Evolutionary conservation across 2,329 filamentous ascomycete genomes (phyloP).

Genomic region (Penicillium sp.): DNA sequence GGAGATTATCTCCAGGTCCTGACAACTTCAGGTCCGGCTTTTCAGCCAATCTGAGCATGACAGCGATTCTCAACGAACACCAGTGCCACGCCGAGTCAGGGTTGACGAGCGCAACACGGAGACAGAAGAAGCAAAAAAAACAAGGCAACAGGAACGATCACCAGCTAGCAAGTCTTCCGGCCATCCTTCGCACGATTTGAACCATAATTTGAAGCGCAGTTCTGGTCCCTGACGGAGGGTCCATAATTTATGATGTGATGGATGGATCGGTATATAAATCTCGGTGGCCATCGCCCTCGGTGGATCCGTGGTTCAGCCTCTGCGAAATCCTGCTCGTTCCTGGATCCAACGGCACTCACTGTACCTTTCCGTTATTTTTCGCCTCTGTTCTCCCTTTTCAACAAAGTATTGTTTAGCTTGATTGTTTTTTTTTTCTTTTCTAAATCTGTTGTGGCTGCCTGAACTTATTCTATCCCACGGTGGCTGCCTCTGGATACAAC

Average conservation of each 20-base stretch:
- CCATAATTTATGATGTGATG: conserved; percentile 3
- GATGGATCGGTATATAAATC: conserved; percentile 14
- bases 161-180: background rate
- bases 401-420: background rate
- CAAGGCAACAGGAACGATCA: conserved; percentile 9
- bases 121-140: conserved; percentile 11
- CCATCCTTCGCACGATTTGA: background rate
- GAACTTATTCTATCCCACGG: background rate
- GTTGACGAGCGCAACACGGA: background rate
- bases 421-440: background rate
- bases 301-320: conserved; percentile 24
- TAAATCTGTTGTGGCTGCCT: background rate
- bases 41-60: conserved; percentile 18
- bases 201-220: background rate
- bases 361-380: conserved; percentile 1
- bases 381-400: conserved; percentile 10
- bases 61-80: conserved; percentile 10
- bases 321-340: conserved; percentile 18
- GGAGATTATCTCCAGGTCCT: conserved; percentile 1
- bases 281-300: background rate
- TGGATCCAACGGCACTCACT: conserved; percentile 5
- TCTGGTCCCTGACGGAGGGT: conserved; percentile 1
- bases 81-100: background rate
- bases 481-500: background rate
- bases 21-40: conserved; percentile 1